These are phyloP conservation scores for Elongisporangium prolatum DNA, from an alignment of 352 stramenopile genomes.

Conservation along the genomic window DNA sequence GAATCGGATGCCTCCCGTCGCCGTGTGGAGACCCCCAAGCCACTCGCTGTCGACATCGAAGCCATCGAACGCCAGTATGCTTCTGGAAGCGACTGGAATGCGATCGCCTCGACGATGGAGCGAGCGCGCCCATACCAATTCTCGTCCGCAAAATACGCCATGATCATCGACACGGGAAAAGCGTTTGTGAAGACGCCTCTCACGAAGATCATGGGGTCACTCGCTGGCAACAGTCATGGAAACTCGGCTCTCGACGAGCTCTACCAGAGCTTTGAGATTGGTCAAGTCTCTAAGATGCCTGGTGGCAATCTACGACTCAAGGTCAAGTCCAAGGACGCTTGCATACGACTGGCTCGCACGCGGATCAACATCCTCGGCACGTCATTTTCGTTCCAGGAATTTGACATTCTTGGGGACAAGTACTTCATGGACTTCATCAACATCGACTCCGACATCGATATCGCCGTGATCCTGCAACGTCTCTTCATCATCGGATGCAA, in stretches of 20 bases:
- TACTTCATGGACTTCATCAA: slow-evolving; percentile 10
- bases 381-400: slow-evolving; percentile 8
- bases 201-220: slow-evolving; percentile 4
- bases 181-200: slow-evolving; percentile 5
- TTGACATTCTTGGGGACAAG: slow-evolving; percentile 5
- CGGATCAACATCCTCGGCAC: slow-evolving; percentile 7
- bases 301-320: slow-evolving; percentile 3
- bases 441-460: slow-evolving; percentile 1
- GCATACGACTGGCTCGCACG: slow-evolving; percentile 3
- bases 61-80: slow-evolving; percentile 10
- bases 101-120: background rate
- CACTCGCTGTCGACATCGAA: slow-evolving; percentile 6
- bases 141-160: background rate
- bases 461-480: background rate
- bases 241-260: slow-evolving; percentile 5
- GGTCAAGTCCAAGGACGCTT: slow-evolving; percentile 5
- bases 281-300: slow-evolving; percentile 4
- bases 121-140: slow-evolving; percentile 2
- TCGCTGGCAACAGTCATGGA: background rate
- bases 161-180: slow-evolving; percentile 2
- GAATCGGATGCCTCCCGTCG: background rate
- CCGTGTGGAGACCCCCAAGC: slow-evolving; percentile 6
- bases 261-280: background rate
- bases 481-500: slow-evolving; percentile 6
- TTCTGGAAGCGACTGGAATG: background rate